Percentiles rank a stretch among this genome's conserved stretches.
Conservation (phyloP, 2,329 filamentous ascomycete species). For the Pyricularia pennisetigena region DNA sequence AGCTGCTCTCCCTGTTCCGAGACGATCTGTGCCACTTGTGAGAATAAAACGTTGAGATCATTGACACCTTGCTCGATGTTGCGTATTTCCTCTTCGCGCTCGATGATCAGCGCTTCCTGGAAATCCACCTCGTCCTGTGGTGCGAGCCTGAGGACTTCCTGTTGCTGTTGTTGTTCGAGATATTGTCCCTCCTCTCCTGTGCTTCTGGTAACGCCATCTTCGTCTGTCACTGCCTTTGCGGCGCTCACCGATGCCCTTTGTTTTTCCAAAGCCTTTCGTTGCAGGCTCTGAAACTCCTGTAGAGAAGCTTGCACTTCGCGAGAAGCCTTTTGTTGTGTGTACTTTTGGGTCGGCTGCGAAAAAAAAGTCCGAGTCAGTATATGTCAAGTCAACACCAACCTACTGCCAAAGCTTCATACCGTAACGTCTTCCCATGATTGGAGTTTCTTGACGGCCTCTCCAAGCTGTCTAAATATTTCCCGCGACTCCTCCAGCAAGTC, state of each 20-base stretch:
- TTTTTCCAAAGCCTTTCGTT: conserved; percentile 83
- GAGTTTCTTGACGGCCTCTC: conserved; percentile 87
- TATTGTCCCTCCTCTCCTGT: conserved; percentile 24
- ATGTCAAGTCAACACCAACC: not conserved
- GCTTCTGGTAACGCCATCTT: conserved; percentile 24
- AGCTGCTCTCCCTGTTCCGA: conserved; percentile 85
- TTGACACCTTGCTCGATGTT: conserved; percentile 96
- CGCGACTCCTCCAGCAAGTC: conserved; percentile 79
- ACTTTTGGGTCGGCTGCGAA: conserved; percentile 79
- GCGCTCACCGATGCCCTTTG: conserved; percentile 79
- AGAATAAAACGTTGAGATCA: conserved; percentile 92
- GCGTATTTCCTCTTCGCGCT: conserved; percentile 92
- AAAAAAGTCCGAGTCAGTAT: not conserved
- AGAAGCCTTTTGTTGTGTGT: conserved; percentile 89
- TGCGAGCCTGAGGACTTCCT: conserved; percentile 72
- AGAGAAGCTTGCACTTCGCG: conserved; percentile 86
- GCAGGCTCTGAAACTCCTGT: conserved; percentile 85
- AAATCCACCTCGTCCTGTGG: conserved; percentile 95
- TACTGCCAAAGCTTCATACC: conserved; percentile 35
- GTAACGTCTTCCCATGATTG: conserved; percentile 79
- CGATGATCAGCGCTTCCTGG: conserved; percentile 88
- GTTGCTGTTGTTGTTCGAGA: conserved; percentile 53
- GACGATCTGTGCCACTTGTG: conserved; percentile 96
- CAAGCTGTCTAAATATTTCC: conserved; percentile 80
- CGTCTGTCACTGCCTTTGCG: conserved; percentile 69